phyloP scores from a whole-genome alignment of 2,329 filamentous ascomycete genomes.

The Salinomyces thailandicus region DNA sequence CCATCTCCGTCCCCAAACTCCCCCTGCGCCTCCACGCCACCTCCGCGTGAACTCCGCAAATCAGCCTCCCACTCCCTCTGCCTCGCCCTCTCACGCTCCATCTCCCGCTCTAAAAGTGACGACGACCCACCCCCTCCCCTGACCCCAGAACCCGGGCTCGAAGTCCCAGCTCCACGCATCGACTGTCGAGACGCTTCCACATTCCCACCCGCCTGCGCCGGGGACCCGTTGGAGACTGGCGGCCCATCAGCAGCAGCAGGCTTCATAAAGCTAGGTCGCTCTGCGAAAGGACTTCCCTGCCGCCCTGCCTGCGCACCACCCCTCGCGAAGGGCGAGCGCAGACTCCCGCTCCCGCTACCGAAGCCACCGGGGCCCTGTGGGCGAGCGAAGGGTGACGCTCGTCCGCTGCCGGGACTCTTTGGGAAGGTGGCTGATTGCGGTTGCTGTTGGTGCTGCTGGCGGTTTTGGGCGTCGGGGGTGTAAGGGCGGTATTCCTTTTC shows the following conservation, averaged over 20 bases:
- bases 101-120: constrained; percentile 65
- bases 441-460: too few relatives aligned
- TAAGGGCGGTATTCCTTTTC: constrained; percentile 14
- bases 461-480: too few relatives aligned
- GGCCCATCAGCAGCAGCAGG: too few relatives aligned
- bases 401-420: not conserved
- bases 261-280: too few relatives aligned
- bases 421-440: not conserved
- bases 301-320: not conserved
- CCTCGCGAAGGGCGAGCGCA: not conserved
- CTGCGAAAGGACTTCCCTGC: not conserved
- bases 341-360: not conserved
- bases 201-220: constrained; percentile 25
- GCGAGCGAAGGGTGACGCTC: not conserved
- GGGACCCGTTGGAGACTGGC: not conserved
- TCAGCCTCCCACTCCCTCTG: constrained; percentile 72
- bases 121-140: constrained; percentile 51
- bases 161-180: not conserved
- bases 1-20: too few relatives aligned
- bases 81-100: constrained; percentile 67
- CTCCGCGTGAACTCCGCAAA: too few relatives aligned
- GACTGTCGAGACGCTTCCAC: constrained; percentile 48
- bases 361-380: not conserved
- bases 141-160: too few relatives aligned
- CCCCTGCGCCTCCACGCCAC: too few relatives aligned